phyloP scores from a whole-genome alignment of 768 basidiomycete genomes.

The Tylopilus felleus region DNA sequence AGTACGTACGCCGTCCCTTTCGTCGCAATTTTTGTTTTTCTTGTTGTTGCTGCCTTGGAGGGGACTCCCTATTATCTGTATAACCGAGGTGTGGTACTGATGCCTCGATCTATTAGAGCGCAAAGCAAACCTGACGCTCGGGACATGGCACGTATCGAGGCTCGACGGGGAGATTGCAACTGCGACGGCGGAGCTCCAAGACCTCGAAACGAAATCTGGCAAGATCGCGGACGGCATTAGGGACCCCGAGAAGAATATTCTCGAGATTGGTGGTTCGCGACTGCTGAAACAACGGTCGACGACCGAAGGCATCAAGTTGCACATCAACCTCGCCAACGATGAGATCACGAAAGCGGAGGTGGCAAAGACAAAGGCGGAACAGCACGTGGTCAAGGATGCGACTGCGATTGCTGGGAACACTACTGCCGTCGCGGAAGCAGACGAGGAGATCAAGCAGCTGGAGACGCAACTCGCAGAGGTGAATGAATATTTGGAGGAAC shows the following conservation, averaged over 20 bases:
- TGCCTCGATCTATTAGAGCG: conserved; percentile 41
- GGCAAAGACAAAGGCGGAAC: conserved; percentile 79
- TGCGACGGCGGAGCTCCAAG: conserved; percentile 54
- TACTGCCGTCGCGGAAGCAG: conserved; percentile 54
- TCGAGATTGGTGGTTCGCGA: conserved; percentile 89
- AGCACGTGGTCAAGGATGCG: conserved; percentile 70
- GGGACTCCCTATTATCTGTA: too few relatives aligned
- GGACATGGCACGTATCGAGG: conserved; percentile 73
- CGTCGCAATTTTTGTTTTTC: not conserved
- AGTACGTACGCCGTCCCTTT: conserved; percentile 45
- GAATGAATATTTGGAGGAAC: conserved; percentile 52
- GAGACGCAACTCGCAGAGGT: conserved; percentile 58
- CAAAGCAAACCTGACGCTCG: conserved; percentile 81
- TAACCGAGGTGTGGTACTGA: conserved; percentile 4
- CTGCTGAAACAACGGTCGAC: conserved; percentile 87
- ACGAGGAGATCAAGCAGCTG: conserved; percentile 62
- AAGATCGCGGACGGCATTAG: conserved; percentile 79
- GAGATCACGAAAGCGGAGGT: conserved; percentile 96
- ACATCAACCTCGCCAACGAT: conserved; percentile 82
- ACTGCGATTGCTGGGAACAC: conserved; percentile 54
- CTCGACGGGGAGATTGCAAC: conserved; percentile 70
- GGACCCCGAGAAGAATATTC: conserved; percentile 87
- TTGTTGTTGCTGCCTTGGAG: not conserved
- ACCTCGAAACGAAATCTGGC: conserved; percentile 59
- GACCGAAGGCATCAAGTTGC: conserved; percentile 80